Evolutionary conservation across 345 rosid genomes (phyloP).

Genomic region (Citrus sinensis): DNA sequence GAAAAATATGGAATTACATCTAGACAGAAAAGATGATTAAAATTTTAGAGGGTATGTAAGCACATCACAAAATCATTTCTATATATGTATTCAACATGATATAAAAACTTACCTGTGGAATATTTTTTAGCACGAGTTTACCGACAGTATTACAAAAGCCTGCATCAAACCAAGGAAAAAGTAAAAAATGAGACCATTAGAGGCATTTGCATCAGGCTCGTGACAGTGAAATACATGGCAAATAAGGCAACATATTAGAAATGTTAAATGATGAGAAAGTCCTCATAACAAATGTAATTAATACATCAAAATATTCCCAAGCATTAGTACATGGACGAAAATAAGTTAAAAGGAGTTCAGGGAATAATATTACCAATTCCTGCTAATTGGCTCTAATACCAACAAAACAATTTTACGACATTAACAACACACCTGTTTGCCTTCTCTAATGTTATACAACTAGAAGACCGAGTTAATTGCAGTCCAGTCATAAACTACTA

Average conservation of each 20-base stretch:
- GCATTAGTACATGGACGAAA: background rate
- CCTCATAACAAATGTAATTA: background rate
- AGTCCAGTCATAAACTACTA: background rate
- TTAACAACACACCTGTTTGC: background rate
- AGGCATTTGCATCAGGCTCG: background rate
- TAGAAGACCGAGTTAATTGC: background rate
- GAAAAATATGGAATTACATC: background rate
- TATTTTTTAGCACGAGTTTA: conserved; percentile 37
- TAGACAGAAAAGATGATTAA: background rate
- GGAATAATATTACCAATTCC: background rate
- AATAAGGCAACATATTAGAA: background rate
- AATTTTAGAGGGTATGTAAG: background rate
- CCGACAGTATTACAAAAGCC: conserved; percentile 34
- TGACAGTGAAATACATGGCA: background rate
- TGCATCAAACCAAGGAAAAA: conserved; percentile 21
- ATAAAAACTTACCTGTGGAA: conserved; percentile 40
- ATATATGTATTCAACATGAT: background rate
- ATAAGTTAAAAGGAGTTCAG: background rate
- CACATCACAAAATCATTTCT: background rate
- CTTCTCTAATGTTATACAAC: background rate
- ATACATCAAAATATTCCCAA: background rate
- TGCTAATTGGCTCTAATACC: background rate
- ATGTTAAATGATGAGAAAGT: background rate
- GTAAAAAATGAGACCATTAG: background rate
- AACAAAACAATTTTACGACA: background rate